Conservation (phyloP, 2,329 filamentous ascomycete species). For the Microdochium bolleyi region DNA sequence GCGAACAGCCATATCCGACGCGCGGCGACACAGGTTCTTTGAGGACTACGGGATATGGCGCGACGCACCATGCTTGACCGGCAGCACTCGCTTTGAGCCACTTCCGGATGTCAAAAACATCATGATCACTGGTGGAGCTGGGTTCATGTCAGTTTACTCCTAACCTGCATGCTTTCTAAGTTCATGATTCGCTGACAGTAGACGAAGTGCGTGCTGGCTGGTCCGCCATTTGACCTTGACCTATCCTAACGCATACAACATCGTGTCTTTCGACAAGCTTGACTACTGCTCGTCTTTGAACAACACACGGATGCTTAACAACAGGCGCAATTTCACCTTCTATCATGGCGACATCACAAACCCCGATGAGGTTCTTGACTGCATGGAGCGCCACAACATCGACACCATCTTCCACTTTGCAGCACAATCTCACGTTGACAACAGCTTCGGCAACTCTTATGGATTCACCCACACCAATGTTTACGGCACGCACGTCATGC, state of each 20-base stretch:
- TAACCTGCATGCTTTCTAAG: background rate
- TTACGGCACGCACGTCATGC: constrained; percentile 73
- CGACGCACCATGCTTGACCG: constrained; percentile 60
- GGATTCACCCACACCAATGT: constrained; percentile 77
- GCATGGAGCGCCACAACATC: constrained; percentile 62
- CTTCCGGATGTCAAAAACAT: constrained; percentile 67
- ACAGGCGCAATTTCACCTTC: constrained; percentile 66
- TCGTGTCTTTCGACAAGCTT: constrained; percentile 78
- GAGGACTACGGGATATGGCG: constrained; percentile 61
- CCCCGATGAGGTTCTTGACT: constrained; percentile 60
- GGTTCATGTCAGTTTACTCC: constrained; percentile 63
- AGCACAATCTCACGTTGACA: constrained; percentile 76
- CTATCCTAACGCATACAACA: constrained; percentile 67
- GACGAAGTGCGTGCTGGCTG: constrained; percentile 67
- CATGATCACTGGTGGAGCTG: constrained; percentile 75
- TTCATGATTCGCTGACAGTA: constrained; percentile 10
- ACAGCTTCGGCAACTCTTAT: constrained; percentile 77
- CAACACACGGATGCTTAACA: constrained; percentile 64
- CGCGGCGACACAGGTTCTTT: constrained; percentile 31
- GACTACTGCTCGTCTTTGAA: constrained; percentile 77
- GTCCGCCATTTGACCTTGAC: constrained; percentile 69
- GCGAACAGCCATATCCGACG: background rate
- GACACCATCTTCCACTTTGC: constrained; percentile 81
- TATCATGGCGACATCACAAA: constrained; percentile 74
- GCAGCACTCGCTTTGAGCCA: constrained; percentile 63